Percentiles rank a stretch among this genome's conserved stretches.
phyloP scores from a whole-genome alignment of 2,329 filamentous ascomycete species.

The Albifimbria verrucaria region DNA sequence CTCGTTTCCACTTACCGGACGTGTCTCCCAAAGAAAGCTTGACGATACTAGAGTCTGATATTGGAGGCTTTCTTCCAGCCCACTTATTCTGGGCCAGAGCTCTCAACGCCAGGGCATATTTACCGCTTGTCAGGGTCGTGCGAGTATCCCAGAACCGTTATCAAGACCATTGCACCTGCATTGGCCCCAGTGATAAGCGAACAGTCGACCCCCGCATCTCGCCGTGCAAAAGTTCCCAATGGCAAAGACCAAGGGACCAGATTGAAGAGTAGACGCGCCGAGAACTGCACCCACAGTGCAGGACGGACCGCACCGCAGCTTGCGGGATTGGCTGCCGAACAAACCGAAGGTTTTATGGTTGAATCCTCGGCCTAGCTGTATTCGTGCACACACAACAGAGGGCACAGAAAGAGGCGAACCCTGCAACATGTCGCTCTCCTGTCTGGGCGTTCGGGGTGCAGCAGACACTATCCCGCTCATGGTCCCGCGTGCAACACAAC shows the following conservation, averaged over 20 bases:
- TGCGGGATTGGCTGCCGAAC: neutral
- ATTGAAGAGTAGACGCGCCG: neutral
- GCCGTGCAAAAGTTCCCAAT: neutral
- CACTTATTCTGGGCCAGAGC: too few species aligned
- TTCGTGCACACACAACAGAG: neutral
- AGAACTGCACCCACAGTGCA: neutral
- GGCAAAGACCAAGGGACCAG: neutral
- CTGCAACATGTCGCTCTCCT: neutral
- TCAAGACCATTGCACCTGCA: neutral
- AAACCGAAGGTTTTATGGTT: neutral
- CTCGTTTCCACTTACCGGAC: neutral
- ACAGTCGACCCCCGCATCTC: neutral
- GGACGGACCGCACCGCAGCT: neutral
- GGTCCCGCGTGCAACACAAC: neutral
- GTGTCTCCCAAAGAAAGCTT: too few species aligned
- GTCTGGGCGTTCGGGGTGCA: neutral
- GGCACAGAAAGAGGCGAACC: too few species aligned
- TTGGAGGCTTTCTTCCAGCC: too few species aligned
- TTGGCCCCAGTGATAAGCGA: neutral
- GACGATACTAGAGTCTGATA: too few species aligned
- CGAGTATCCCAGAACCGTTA: neutral
- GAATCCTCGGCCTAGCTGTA: neutral
- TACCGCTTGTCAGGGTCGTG: neutral
- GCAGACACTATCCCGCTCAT: neutral
- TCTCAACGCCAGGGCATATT: too few species aligned